Evolutionary conservation across 768 basidiomycete genomes (phyloP), one percentile per base, ranked within the genome.

Genomic region (Scleroderma citrinum): DNA sequence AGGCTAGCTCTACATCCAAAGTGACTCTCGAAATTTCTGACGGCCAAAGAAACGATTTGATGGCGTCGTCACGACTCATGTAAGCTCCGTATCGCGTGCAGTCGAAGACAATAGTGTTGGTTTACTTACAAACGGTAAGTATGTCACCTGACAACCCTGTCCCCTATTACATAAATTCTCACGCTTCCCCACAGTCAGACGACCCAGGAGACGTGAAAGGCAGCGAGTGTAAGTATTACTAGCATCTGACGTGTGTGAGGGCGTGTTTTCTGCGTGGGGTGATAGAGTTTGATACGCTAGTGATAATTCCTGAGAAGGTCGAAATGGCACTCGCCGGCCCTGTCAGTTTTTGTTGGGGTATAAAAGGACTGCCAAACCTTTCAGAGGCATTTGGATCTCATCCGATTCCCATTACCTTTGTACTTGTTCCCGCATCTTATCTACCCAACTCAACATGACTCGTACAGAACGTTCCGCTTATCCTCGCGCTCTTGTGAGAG

Each of bases 391-490:
- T 6, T 21, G 21, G 32, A 34, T 42, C 40, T 17, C 31, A 19
- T 17, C 26, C 12, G 34, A 29, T 29, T 29, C 26, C 26, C 32
- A 32, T 32, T n/a, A n/a, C n/a, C n/a, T n/a, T 20, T 12, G 16
- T n/a, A 17, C 13, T 13, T 31, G 41, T 39, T 20, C 13, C 34
- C 14, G 40, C 30, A 19, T 30, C 34, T 16, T 26, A 29, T 29
- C 17, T 48, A 26, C 17, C 11, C 36, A 51, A 26, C 21, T 51
- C 23, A 24, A 36, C 63, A 91, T 91, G 87, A 90, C 87, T 51
- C 86, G 88, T 60, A 91, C 88, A 46, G 82, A 76, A 56, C 86
- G 88, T 58, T 74, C 87, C 49, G 61, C 77, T 38, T 83, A 76
- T 63, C 86, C 84, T 44, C 80, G 82, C 51, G 89, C 88, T 40